Evolutionary conservation across 768 basidiomycete genomes (phyloP).

Genomic region (Lepiota venenata): DNA sequence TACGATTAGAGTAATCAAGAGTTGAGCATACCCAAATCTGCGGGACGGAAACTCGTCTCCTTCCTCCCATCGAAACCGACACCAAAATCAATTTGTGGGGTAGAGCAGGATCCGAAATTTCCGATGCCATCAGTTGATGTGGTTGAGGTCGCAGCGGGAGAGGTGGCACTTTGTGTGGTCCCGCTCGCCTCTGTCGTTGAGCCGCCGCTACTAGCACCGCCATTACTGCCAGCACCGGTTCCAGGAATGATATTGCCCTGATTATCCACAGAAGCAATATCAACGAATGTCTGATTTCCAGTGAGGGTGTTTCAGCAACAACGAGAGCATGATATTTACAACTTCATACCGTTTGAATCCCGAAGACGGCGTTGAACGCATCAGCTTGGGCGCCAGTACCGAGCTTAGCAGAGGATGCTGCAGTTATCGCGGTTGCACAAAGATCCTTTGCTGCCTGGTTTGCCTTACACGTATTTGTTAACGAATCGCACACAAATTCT

Average conservation of each 20-base stretch:
- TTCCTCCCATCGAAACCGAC: constrained; percentile 50
- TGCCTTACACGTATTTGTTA: constrained; percentile 50
- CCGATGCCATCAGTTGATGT: constrained; percentile 26
- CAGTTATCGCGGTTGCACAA: constrained; percentile 39
- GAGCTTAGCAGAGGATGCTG: constrained; percentile 36
- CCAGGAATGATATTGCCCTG: constrained; percentile 32
- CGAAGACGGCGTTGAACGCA: constrained; percentile 42
- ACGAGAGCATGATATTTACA: not conserved
- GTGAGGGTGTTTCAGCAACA: not conserved
- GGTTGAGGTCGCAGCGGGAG: constrained; percentile 18
- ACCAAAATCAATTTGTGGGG: constrained; percentile 54
- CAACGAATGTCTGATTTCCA: constrained; percentile 31
- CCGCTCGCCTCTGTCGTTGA: constrained; percentile 15
- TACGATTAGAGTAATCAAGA: not conserved
- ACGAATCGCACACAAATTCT: constrained; percentile 52
- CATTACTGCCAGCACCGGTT: constrained; percentile 14
- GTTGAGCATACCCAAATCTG: constrained; percentile 34
- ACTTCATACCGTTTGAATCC: constrained; percentile 31
- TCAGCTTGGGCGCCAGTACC: constrained; percentile 55
- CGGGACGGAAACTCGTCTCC: constrained; percentile 54
- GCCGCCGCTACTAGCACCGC: not conserved
- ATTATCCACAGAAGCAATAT: constrained; percentile 34
- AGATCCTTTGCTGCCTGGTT: constrained; percentile 50
- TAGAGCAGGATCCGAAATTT: constrained; percentile 49
- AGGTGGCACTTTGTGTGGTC: constrained; percentile 15